A percentile compares a stretch with the other conserved stretches of the same genome.
phyloP scores from a whole-genome alignment of 2,329 filamentous ascomycete genomes.

The Aspergillus ibericus region DNA sequence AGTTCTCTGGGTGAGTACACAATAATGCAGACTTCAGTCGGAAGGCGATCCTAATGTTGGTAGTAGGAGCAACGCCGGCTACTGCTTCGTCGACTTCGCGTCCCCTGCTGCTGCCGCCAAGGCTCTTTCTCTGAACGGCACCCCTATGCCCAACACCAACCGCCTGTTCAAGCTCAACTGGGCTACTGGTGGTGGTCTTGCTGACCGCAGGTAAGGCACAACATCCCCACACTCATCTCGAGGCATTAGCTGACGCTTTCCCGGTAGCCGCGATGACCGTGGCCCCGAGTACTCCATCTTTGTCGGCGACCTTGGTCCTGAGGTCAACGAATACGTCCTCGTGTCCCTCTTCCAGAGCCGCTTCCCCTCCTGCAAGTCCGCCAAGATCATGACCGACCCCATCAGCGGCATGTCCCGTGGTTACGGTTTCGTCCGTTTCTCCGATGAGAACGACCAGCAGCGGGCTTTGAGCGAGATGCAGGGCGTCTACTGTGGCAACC shows the following conservation, averaged over 20 bases:
- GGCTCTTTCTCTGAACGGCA: conserved; percentile 86
- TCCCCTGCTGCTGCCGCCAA: conserved; percentile 83
- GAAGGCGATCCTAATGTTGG: conserved; percentile 42
- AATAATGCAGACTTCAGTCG: conserved; percentile 5
- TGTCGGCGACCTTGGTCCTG: conserved; percentile 93
- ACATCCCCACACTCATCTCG: not conserved
- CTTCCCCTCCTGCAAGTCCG: conserved; percentile 96
- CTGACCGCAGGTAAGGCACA: conserved; percentile 75
- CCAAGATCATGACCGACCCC: conserved; percentile 99
- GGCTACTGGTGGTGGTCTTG: conserved; percentile 93
- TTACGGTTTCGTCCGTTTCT: conserved; percentile 97
- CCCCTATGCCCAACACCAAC: conserved; percentile 85
- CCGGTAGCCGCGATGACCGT: conserved; percentile 74
- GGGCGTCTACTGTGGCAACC: conserved; percentile 97
- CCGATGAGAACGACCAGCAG: conserved; percentile 93
- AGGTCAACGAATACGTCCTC: conserved; percentile 97
- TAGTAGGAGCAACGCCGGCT: conserved; percentile 82
- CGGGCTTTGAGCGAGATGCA: conserved; percentile 97
- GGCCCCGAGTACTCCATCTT: conserved; percentile 97
- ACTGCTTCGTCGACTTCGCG: conserved; percentile 95
- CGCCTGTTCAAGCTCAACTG: conserved; percentile 99
- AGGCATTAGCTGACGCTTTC: not conserved
- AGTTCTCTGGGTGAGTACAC: conserved; percentile 83
- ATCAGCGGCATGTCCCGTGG: conserved; percentile 97
- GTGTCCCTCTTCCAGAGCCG: conserved; percentile 96